Percentiles rank a stretch among this genome's conserved stretches.
These are phyloP conservation scores for Adansonia gregorii DNA, from an alignment of 441 rosid genomes.

Conservation along the genomic window DNA sequence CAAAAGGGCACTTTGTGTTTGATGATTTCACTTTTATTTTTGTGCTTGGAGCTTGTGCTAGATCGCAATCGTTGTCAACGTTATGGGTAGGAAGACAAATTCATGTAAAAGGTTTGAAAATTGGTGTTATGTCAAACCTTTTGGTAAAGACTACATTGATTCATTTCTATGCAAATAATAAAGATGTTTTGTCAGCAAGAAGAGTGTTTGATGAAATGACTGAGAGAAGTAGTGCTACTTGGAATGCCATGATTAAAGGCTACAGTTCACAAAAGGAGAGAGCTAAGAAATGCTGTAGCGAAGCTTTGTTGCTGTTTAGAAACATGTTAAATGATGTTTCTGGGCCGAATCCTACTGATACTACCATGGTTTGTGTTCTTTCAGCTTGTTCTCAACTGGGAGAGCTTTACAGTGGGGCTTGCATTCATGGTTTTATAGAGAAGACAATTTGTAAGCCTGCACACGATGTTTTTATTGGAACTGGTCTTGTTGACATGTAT, in stretches of 20 bases:
- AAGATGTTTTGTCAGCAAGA: slow-evolving; percentile 43
- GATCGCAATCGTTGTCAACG: slow-evolving; percentile 38
- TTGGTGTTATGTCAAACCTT: slow-evolving; percentile 42
- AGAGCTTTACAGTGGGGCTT: slow-evolving; percentile 41
- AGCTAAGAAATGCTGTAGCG: slow-evolving; percentile 34
- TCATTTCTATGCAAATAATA: slow-evolving; percentile 53
- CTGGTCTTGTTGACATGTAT: slow-evolving; percentile 58
- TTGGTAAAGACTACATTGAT: slow-evolving; percentile 58
- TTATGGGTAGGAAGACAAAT: slow-evolving; percentile 51
- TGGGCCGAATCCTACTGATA: slow-evolving; percentile 49
- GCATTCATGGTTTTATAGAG: slow-evolving; percentile 52
- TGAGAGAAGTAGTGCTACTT: slow-evolving; percentile 41
- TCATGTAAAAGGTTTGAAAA: slow-evolving; percentile 43
- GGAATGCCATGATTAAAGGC: slow-evolving; percentile 58
- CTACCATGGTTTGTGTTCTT: slow-evolving; percentile 56
- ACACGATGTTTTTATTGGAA: slow-evolving; percentile 50
- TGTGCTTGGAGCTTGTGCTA: slow-evolving; percentile 66
- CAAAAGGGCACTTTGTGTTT: slow-evolving; percentile 35
- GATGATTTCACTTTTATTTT: slow-evolving; percentile 58
- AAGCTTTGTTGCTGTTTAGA: slow-evolving; percentile 44
- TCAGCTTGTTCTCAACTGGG: slow-evolving; percentile 52
- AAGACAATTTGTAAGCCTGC: slow-evolving; percentile 43
- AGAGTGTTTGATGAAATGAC: slow-evolving; percentile 62
- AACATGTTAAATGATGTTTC: slow-evolving; percentile 34
- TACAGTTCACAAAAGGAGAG: slow-evolving; percentile 49